Evolutionary conservation across 2,329 filamentous ascomycete species (phyloP), one percentile per base, ranked within the genome.

Genomic region (Akanthomyces muscarius): DNA sequence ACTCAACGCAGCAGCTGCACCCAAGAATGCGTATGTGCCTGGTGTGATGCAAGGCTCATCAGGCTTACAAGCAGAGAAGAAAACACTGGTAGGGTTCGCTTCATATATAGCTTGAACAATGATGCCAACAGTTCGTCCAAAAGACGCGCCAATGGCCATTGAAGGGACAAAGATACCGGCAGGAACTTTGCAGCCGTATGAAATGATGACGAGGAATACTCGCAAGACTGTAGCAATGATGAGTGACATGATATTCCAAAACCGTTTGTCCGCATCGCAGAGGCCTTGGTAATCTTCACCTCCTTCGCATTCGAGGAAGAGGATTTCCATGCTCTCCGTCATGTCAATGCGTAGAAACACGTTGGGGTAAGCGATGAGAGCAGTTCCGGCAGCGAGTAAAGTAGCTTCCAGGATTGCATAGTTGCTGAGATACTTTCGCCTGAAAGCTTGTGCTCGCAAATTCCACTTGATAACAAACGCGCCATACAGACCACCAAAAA

Each of bases 401-500:
- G 92, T 93, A 0, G 92, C 90, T 75, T 99, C 95, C 4, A 93
- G 82, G 38, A 98, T 86, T 7, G 93, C 89, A 74, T 96, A 95
- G 66, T 90, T 84, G 2, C 86, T 81, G 4, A 99, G 83, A 72
- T 97, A 97, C 71, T 92, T 94, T 79, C 97, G 98, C 62, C 95
- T 87, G 75, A 99, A 98, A 0, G 92, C 87, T 74, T 97, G 92
- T 41, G 88, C 90, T 62, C 91, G 87, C 52, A 99, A 78, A 73
- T 99, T 97, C 92, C 94, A 97, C 73, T 97, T 97, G 74, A 98
- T 99, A 63, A 98, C 92, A 69, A 98, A 92, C 16, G 94, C 94
- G 62, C 95, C 95, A 69, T 99, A 99, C 3, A 98, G 81, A 6
- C 95, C 95, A 47, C 95, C 95, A 69, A 99, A 98, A 33, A 95